phyloP scores from a whole-genome alignment of 164 flowering plant genomes.

The Stephania yunnanensis region DNA sequence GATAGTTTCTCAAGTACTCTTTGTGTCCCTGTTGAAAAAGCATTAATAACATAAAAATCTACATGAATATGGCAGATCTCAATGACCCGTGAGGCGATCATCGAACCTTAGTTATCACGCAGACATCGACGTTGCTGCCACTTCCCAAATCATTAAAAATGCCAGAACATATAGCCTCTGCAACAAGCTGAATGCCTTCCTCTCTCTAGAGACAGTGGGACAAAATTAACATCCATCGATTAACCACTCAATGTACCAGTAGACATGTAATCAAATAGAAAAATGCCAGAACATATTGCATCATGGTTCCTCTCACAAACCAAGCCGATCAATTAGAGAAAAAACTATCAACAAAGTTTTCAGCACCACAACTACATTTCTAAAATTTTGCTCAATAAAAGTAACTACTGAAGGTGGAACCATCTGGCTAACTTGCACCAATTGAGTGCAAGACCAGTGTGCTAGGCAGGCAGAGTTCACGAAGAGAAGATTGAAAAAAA shows the following conservation, averaged over 20 bases:
- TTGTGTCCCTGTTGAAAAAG: slow-evolving; percentile 47
- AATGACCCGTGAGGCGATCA: not conserved
- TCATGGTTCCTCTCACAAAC: too few species aligned
- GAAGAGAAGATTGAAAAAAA: too few species aligned
- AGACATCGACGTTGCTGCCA: slow-evolving; percentile 97
- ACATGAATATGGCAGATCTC: not conserved
- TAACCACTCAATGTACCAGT: not conserved
- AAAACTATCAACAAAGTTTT: too few species aligned
- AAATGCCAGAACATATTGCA: too few species aligned
- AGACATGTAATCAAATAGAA: too few species aligned
- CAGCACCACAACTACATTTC: too few species aligned
- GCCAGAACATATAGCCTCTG: slow-evolving; percentile 83
- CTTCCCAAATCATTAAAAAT: slow-evolving; percentile 97
- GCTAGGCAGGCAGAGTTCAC: too few species aligned
- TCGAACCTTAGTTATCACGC: slow-evolving; percentile 89
- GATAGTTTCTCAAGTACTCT: slow-evolving; percentile 75
- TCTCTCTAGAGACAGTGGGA: slow-evolving; percentile 56
- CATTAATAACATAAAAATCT: not conserved
- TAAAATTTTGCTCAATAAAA: too few species aligned
- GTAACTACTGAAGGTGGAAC: too few species aligned
- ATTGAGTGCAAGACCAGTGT: not conserved
- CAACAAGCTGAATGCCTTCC: slow-evolving; percentile 73
- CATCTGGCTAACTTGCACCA: not conserved
- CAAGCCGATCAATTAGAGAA: too few species aligned
- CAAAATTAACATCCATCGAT: not conserved